Percentiles rank a stretch among this genome's conserved stretches.
Evolutionary conservation across 2,329 filamentous ascomycete genomes (phyloP).

Genomic region (Neopestalotiopsis sp.): DNA sequence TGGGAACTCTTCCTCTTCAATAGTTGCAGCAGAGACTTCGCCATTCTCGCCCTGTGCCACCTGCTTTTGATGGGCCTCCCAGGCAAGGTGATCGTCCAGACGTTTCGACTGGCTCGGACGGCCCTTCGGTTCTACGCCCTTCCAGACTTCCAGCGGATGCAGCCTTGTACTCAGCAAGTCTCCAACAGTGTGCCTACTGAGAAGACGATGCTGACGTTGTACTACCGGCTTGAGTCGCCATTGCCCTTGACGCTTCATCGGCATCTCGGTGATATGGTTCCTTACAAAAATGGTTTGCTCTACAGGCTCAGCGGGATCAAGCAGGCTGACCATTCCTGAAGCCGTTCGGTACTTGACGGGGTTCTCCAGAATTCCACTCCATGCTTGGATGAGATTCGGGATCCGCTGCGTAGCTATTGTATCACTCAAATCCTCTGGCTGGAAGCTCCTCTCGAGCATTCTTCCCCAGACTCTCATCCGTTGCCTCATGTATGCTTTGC

Average conservation of each 20-base stretch:
- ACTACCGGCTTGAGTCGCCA: not conserved
- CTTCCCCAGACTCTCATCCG: constrained; percentile 35
- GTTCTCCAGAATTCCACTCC: constrained; percentile 50
- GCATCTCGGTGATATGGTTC: constrained; percentile 16
- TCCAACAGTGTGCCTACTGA: constrained; percentile 26
- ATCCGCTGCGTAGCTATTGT: constrained; percentile 33
- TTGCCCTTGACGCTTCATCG: constrained; percentile 15
- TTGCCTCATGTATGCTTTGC: constrained; percentile 40
- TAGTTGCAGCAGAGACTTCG: not conserved
- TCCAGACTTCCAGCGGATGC: constrained; percentile 24
- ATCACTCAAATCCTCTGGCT: constrained; percentile 19
- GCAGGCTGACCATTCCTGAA: constrained; percentile 46
- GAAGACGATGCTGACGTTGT: not conserved
- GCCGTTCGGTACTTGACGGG: constrained; percentile 41
- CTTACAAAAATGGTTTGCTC: constrained; percentile 24
- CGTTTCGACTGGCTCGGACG: not conserved
- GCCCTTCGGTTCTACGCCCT: constrained; percentile 5
- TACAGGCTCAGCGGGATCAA: constrained; percentile 28
- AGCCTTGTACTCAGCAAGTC: constrained; percentile 22
- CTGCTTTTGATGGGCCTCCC: not conserved
- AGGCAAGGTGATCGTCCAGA: not conserved
- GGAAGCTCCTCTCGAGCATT: constrained; percentile 24
- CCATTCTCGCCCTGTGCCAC: not conserved
- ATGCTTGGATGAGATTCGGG: constrained; percentile 53
- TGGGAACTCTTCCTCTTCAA: not conserved